phyloP scores from a whole-genome alignment of 345 rosid species.

The Arabidopsis suecica region DNA sequence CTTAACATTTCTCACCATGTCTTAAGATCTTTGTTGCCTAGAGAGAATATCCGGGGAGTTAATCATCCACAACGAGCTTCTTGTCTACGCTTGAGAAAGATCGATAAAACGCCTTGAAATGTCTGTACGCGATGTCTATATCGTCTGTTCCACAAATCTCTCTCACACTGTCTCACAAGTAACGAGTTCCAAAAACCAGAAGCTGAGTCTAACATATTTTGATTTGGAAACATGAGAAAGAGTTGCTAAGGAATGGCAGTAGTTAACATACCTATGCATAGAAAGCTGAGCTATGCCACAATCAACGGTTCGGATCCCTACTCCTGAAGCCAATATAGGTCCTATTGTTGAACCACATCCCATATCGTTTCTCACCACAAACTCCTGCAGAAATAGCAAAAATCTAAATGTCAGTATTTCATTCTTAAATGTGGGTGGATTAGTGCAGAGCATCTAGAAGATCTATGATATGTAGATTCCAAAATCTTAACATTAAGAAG shows the following conservation, averaged over 20 bases:
- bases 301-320: conserved; percentile 90
- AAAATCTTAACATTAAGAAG: conserved; percentile 2
- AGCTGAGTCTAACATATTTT: conserved; percentile 8
- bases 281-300: conserved; percentile 97
- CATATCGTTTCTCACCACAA: conserved; percentile 97
- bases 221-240: not conserved
- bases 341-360: conserved; percentile 99
- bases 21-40: not conserved
- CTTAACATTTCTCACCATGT: not conserved
- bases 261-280: conserved; percentile 77
- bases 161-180: conserved; percentile 64
- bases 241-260: not conserved
- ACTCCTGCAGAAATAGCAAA: conserved; percentile 59
- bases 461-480: not conserved
- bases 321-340: conserved; percentile 93
- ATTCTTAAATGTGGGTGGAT: not conserved
- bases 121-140: conserved; percentile 79
- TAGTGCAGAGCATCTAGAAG: conserved; percentile 7
- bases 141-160: conserved; percentile 89
- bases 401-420: not conserved
- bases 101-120: conserved; percentile 87
- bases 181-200: conserved; percentile 5
- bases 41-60: not conserved
- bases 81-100: conserved; percentile 72
- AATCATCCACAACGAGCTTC: conserved; percentile 66